These are phyloP conservation scores for Epicoccum nigrum DNA, from an alignment of 2,329 filamentous ascomycete species.

Conservation along the genomic window DNA sequence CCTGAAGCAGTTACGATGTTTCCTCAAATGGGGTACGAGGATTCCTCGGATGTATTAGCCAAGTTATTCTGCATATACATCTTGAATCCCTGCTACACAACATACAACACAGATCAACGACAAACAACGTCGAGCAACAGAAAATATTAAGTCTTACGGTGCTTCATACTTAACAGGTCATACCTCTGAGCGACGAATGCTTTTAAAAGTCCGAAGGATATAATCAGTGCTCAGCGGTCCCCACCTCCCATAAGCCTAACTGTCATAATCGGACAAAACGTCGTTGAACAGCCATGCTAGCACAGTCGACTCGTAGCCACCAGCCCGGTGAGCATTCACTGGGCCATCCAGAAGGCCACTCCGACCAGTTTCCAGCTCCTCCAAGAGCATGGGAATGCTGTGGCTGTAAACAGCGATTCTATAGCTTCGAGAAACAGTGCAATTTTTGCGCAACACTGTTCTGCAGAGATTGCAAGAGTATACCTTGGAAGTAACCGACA, in stretches of 20 bases:
- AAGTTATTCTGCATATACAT: not conserved
- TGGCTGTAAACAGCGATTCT: slow-evolving; percentile 14
- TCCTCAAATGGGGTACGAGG: not conserved
- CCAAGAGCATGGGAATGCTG: slow-evolving; percentile 15
- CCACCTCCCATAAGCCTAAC: not conserved
- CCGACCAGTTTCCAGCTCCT: slow-evolving; percentile 10
- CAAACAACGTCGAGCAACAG: not conserved
- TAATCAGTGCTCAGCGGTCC: not conserved
- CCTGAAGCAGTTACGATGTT: too few relatives aligned
- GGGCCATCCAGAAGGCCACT: slow-evolving; percentile 7
- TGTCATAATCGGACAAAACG: not conserved
- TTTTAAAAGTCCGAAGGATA: too few relatives aligned
- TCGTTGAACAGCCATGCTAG: not conserved
- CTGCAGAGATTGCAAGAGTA: slow-evolving; percentile 16
- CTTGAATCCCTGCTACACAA: not conserved
- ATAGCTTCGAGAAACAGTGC: slow-evolving; percentile 13
- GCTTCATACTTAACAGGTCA: too few relatives aligned
- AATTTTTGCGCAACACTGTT: slow-evolving; percentile 12
- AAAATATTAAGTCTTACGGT: too few relatives aligned
- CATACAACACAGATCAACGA: not conserved
- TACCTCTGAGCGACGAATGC: too few relatives aligned
- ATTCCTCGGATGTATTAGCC: not conserved
- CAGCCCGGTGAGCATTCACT: not conserved
- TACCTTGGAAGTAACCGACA: slow-evolving; percentile 6
- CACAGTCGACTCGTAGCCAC: not conserved